Evolutionary conservation across 179 eudicot genomes (phyloP), one percentile per base, ranked within the genome.

Genomic region (Pouteria campechiana): DNA sequence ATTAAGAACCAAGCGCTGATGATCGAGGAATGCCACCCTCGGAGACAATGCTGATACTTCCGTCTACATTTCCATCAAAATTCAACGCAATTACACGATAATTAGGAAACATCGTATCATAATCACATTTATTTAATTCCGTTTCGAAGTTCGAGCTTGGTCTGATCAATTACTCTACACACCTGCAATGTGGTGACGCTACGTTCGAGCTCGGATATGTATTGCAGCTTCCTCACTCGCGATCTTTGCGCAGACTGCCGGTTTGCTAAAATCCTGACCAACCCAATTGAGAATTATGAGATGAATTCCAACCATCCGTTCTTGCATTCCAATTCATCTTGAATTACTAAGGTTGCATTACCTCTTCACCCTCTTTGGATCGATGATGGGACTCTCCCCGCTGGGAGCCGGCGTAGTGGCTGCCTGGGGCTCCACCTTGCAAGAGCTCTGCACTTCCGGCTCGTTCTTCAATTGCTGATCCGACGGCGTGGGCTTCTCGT

Each of bases 181-280:
- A 89, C 97, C 53, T 84, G 97, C 31, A 89, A 62, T 23, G 93
- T 63, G 14, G 68, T 75, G 11, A 88, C 88, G 24, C 73, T 84
- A 34, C 93, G 88, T 61, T 88, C 97, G 11, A 88, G 88, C 67
- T 88, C 95, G 0, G 97, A 81, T 54, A 88, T 76, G 61, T 88
- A 88, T 30, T 88, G 97, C 20, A 89, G 48, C 49, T 88, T 88
- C 57, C 94, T 63, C 46, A 88, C 94, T 22, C 97, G 57, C 37
- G 97, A 88, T 54, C 97, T 72, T 55, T 81, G 94, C 1, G 97
- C 97, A 7, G 97, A 88, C 52, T 84, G 95, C 40, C 97, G 52
- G 32, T 88, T 88, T 1, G 97, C 97, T 77, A 88, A 59, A 38
- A 88, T 88, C 55, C 95, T 85, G 44, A 21, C 40, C 18, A 19